Conservation (phyloP, 495 filamentous ascomycete genomes). For the Echria macrotheca region DNA sequence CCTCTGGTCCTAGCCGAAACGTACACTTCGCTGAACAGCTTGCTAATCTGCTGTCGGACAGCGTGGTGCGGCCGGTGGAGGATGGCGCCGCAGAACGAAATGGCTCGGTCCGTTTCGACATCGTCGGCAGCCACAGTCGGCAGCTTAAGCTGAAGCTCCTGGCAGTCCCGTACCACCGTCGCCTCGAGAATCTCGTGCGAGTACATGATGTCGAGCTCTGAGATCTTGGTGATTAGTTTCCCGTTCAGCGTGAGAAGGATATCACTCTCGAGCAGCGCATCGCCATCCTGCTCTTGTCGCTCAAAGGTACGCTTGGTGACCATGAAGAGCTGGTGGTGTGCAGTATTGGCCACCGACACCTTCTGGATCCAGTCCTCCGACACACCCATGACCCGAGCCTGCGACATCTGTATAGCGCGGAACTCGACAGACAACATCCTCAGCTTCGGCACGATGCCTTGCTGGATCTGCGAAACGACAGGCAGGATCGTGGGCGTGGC, state of each 20-base stretch:
- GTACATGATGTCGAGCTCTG: conserved; percentile 95
- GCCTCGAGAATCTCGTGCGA: conserved; percentile 77
- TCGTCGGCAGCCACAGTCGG: conserved; percentile 86
- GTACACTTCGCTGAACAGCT: conserved; percentile 96
- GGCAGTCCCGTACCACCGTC: conserved; percentile 76
- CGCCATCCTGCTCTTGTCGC: conserved; percentile 57
- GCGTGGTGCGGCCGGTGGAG: conserved; percentile 93
- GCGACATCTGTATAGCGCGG: conserved; percentile 92
- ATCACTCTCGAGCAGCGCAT: conserved; percentile 78
- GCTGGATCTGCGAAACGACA: conserved; percentile 75
- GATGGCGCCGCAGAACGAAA: conserved; percentile 93
- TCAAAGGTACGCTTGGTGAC: conserved; percentile 74
- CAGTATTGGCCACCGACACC: conserved; percentile 77
- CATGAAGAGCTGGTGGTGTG: conserved; percentile 96
- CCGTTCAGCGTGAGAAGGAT: conserved; percentile 87
- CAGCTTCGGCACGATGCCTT: conserved; percentile 69
- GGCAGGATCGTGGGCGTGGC: conserved; percentile 83
- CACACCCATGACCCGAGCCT: conserved; percentile 97
- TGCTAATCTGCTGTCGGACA: conserved; percentile 92
- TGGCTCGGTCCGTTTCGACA: conserved; percentile 82
- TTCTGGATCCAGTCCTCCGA: conserved; percentile 91
- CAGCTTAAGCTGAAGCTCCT: conserved; percentile 72
- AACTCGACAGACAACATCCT: conserved; percentile 91
- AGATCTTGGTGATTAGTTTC: conserved; percentile 86
- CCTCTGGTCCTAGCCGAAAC: conserved; percentile 81